A percentile compares a stretch with the other conserved stretches of the same genome.
Evolutionary conservation across 2,329 filamentous ascomycete species (phyloP).

Genomic region (Geosmithia putterillii): DNA sequence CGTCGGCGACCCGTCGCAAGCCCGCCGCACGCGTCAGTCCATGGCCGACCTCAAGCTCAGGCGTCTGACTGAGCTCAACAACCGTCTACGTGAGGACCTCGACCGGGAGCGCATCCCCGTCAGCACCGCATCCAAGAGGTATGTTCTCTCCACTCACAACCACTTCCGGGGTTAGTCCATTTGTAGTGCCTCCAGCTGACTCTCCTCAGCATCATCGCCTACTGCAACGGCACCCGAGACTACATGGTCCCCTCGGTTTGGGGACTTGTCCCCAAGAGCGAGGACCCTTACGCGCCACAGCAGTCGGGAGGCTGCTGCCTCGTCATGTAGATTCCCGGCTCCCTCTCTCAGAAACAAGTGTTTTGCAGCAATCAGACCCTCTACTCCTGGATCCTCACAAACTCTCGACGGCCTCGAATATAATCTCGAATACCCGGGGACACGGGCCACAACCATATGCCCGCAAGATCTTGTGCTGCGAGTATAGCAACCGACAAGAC

Average conservation of each 20-base stretch:
- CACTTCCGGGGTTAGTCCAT: neutral
- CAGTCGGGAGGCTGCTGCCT: conserved; percentile 87
- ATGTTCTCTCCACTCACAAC: conserved; percentile 22
- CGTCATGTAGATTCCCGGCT: conserved; percentile 58
- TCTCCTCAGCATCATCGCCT: conserved; percentile 72
- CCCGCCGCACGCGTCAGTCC: conserved; percentile 93
- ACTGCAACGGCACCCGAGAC: conserved; percentile 95
- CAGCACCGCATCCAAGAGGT: conserved; percentile 84
- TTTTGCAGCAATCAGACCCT: too few relatives aligned
- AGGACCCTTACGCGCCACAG: conserved; percentile 97
- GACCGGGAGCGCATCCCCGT: conserved; percentile 93
- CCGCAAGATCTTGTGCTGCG: too few relatives aligned
- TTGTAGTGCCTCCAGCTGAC: neutral
- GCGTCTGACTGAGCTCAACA: conserved; percentile 92
- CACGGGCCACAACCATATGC: too few relatives aligned
- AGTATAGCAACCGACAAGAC: too few relatives aligned
- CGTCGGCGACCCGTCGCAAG: conserved; percentile 54
- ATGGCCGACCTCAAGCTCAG: conserved; percentile 98
- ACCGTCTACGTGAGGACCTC: conserved; percentile 86
- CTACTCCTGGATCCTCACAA: too few relatives aligned
- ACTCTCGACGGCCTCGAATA: too few relatives aligned
- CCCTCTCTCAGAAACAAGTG: too few relatives aligned
- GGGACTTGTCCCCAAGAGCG: conserved; percentile 86
- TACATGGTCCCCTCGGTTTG: conserved; percentile 98
- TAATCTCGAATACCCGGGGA: too few relatives aligned